Evolutionary conservation across 306 rosid genomes (phyloP), one percentile per base, ranked within the genome.

Genomic region (Corylus americana): DNA sequence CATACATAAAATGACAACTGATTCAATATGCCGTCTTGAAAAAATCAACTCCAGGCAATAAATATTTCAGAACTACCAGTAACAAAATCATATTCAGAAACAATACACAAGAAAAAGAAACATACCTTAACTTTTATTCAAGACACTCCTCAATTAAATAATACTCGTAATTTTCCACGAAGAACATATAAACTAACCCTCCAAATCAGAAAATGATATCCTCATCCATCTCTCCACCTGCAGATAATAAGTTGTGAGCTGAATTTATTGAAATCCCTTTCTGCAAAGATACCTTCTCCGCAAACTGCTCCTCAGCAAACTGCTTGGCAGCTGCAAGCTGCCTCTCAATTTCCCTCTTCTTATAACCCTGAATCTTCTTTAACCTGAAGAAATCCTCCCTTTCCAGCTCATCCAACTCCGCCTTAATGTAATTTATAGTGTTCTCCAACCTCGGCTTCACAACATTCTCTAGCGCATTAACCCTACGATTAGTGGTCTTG

Each of bases 301-400:
- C 83, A 72, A 83, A 59, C 75, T 94, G 93, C 1, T 89, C 96
- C 67, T 86, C 89, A 0, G 97, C 83, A 59, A 66, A 86, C 12
- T 70, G 25, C 87, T 63, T 87, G 57, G 92, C 86, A n/a, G 79
- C 14, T 70, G 64, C 83, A 83, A 54, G 81, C 87, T 89, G 94
- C 81, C 14, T 94, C 89, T 94, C 92, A 18, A 94, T 82, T 82
- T 90, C 98, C 81, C 97, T 87, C 81, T 78, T 94, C 91, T 92
- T 94, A 45, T 78, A 94, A 1, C 97, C 98, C 80, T 94, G 98
- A 50, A 94, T 89, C 93, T 94, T 94, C 90, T 94, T 94, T 76
- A 94, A 79, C 92, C 98, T 89, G 78, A 94, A 94, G 92, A 94
- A 94, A 78, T 91, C 97, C 81, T 94, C 98, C 70, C 98, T 94